phyloP scores from a whole-genome alignment of 495 filamentous ascomycete species.

The Talaromyces trachyspermus region DNA sequence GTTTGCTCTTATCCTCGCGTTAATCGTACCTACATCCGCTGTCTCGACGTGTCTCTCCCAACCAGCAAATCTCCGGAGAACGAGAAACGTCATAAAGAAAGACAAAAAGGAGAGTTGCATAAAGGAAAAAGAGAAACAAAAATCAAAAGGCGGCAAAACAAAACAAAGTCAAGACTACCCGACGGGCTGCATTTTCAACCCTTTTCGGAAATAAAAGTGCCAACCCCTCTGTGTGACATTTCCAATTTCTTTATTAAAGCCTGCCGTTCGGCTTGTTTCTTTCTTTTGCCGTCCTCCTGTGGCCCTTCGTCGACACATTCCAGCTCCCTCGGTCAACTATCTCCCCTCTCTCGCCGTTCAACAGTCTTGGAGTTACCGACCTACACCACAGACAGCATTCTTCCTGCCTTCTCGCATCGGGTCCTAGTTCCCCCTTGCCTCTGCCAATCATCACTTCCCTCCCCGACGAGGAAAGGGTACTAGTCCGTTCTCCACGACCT shows the following conservation, averaged over 20 bases:
- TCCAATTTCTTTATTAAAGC: neutral
- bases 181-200: neutral
- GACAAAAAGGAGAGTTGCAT: no score
- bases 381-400: slow-evolving; percentile 33
- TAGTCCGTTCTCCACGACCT: slow-evolving; percentile 25
- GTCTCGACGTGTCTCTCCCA: no score
- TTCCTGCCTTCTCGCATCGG: slow-evolving; percentile 14
- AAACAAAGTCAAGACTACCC: neutral
- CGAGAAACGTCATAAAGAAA: no score
- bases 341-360: slow-evolving; percentile 11
- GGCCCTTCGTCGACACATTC: slow-evolving; percentile 11
- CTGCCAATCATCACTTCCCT: slow-evolving; percentile 28
- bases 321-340: slow-evolving; percentile 12
- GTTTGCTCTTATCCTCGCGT: no score
- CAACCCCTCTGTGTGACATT: slow-evolving; percentile 5
- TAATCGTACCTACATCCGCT: no score
- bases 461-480: slow-evolving; percentile 24
- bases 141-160: neutral
- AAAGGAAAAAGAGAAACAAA: neutral
- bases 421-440: slow-evolving; percentile 34
- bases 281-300: slow-evolving; percentile 5
- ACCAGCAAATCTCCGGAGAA: no score
- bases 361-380: slow-evolving; percentile 22
- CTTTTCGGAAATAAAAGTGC: neutral
- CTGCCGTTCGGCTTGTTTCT: slow-evolving; percentile 7